Conservation (phyloP, 148 eudicot genomes). For the Diospyros lotus region DNA sequence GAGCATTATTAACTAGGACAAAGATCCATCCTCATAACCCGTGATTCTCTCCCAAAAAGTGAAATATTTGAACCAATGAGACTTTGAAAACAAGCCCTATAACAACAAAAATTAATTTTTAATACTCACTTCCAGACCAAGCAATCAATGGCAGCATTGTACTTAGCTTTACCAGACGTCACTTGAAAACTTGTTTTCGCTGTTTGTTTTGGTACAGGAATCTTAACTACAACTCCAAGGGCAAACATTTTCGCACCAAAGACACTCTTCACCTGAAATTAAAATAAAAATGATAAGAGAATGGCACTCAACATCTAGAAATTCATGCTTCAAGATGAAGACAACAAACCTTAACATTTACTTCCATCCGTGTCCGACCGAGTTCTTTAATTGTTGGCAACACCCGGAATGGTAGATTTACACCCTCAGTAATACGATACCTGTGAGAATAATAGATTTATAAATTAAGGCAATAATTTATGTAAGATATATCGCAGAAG, state of each 20-base stretch:
- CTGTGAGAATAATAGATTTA: conserved; percentile 25
- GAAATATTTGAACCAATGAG: too few relatives aligned
- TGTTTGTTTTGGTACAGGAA: conserved; percentile 98
- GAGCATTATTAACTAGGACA: too few relatives aligned
- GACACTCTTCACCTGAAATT: conserved; percentile 87
- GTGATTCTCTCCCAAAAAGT: too few relatives aligned
- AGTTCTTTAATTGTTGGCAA: conserved; percentile 96
- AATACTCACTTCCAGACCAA: conserved; percentile 98
- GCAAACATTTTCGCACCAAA: conserved; percentile 99
- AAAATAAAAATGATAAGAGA: conserved; percentile 10
- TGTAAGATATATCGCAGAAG: background rate
- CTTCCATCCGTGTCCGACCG: conserved; percentile 99
- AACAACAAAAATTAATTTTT: background rate
- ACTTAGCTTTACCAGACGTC: conserved; percentile 95
- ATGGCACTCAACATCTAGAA: background rate
- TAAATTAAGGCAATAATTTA: background rate
- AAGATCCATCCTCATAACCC: too few relatives aligned
- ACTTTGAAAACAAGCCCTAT: too few relatives aligned
- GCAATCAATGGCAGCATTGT: conserved; percentile 89
- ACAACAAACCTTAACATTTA: conserved; percentile 86
- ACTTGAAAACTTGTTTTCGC: conserved; percentile 98
- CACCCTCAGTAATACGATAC: conserved; percentile 99
- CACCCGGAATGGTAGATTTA: conserved; percentile 96
- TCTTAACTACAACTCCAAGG: conserved; percentile 92
- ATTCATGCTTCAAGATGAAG: background rate